Base-by-base conservation (phyloP, 208 protist species). In the Blechomonas ayalai region DNA sequence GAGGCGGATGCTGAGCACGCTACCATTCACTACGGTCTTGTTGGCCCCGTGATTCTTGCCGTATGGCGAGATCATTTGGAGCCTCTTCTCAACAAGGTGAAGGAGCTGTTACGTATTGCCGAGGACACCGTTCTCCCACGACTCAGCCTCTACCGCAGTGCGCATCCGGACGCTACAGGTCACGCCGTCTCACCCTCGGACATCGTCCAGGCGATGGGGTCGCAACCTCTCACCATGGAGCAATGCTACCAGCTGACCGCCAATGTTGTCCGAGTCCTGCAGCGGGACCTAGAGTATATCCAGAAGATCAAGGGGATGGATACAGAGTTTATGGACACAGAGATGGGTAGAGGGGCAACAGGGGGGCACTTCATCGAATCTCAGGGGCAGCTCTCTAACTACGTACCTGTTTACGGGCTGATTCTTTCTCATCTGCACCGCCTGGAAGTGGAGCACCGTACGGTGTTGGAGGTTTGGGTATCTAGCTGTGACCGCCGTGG, bases 401-500 rank as follows among this genome's bases (percentile, higher is more conserved):
- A 76, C 52, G 78, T 90, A 15, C 82, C 82, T 8, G 74, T 90
- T 16, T 78, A 77, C 51, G 82, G 82, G 4, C 37, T 90, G 8
- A 47, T 80, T 12, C 61, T 90, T 8, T 90, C 82, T 8, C 63
- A 68, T 7, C 56, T 90, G 20, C 66, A 84, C 32, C 69, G 82
- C 8, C 52, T 90, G 8, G 82, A 90, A 52, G 80, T 87, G 44
- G 76, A 90, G 58, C 82, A 87, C 32, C 65, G 82, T 31, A 87
- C 76, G 0, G 77, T 84, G 32, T 56, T 72, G 54, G 82, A 87
- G 59, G 70, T 87, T 40, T 86, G 81, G 73, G 67, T 60, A 15
- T 10, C 12, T 34, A n/a, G 31, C 31, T n/a, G 12, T 34, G 10
- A 10, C n/a, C n/a, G 31, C 31, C n/a, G 10, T 10, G 10, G n/a